Base-by-base conservation (phyloP, 352 stramenopile genomes). In the Pythium aquatile region DNA sequence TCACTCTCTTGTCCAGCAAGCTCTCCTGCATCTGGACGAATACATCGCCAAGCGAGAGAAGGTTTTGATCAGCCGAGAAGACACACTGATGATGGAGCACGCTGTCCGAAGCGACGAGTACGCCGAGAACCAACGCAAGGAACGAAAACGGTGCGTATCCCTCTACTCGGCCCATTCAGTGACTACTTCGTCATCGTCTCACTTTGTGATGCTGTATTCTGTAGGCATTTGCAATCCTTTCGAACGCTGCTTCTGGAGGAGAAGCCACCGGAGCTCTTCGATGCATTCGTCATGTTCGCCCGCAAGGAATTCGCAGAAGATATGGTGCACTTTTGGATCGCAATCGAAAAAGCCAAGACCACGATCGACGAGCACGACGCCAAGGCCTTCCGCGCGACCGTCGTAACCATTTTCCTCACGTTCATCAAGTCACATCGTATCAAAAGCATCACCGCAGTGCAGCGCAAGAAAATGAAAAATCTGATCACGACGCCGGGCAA, bases 401-500 rank as follows among this genome's bases (percentile, higher is more conserved):
- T 77, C 2, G 77, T 90, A 3, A 30, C 53, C 29, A 83, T 82
- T 29, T 91, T 79, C 58, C 58, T 88, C 35, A 77, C 59, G 6
- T 90, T 77, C 59, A 76, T 91, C 67, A 87, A 91, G 49, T 86
- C 79, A 0, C 70, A 75, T 1, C 73, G 80, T 5, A 69, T 91
- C 30, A 86, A 83, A 52, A 66, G 87, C 14, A 80, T 87, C 56
- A 91, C 82, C 5, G 77, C 78, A 1, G 77, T 77, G 4, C 80
- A 90, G 53, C 76, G 76, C 51, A 91, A 90, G 55, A 79, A 76
- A 37, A 86, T 91, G 60, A 85, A 88, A 58, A 85, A 86, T 14
- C 58, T 60, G 29, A 87, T 90, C 61, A 89, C 82, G 3, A 86
- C 70, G 5, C 78, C 80, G 1, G 78, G 70, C 33, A 85, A 79